Percentiles rank a stretch among this genome's conserved stretches.
Evolutionary conservation across 2,329 filamentous ascomycete species (phyloP).

Genomic region (Aspergillus pseudoglaucus): DNA sequence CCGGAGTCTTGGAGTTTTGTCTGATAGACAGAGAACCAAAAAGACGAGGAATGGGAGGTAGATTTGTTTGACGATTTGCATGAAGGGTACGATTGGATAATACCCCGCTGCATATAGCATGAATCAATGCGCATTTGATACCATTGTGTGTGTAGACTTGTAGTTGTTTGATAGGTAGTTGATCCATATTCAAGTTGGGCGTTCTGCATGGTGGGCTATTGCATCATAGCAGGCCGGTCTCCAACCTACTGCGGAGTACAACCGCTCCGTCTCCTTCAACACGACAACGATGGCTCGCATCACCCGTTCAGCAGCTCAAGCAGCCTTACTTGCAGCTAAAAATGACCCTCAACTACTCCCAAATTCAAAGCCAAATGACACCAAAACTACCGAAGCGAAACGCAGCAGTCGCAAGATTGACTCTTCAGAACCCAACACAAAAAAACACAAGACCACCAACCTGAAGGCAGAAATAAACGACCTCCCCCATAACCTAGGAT

Average conservation of each 20-base stretch:
- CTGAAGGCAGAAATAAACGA: slow-evolving; percentile 28
- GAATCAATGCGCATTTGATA: background rate
- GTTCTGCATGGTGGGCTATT: too few species aligned
- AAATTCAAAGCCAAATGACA: too few species aligned
- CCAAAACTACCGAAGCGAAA: too few species aligned
- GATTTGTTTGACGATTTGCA: slow-evolving; percentile 4
- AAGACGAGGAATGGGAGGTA: slow-evolving; percentile 9
- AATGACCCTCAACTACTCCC: slow-evolving; percentile 1
- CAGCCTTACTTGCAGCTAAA: slow-evolving; percentile 11
- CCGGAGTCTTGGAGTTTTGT: background rate
- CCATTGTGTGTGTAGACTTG: too few species aligned
- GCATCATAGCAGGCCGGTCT: too few species aligned
- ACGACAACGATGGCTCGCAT: slow-evolving; percentile 8
- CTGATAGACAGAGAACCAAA: slow-evolving; percentile 5
- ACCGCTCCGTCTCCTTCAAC: background rate
- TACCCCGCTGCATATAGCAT: slow-evolving; percentile 1
- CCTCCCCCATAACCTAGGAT: slow-evolving; percentile 53
- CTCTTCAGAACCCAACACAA: too few species aligned
- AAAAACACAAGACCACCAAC: too few species aligned
- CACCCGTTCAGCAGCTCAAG: slow-evolving; percentile 23
- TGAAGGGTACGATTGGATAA: slow-evolving; percentile 4
- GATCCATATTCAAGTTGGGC: too few species aligned
- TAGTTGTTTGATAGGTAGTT: too few species aligned
- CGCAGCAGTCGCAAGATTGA: too few species aligned
- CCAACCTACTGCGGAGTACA: too few species aligned